Conservation (phyloP, 371 early-diverging fungal species). For the Mucor saturninus region DNA sequence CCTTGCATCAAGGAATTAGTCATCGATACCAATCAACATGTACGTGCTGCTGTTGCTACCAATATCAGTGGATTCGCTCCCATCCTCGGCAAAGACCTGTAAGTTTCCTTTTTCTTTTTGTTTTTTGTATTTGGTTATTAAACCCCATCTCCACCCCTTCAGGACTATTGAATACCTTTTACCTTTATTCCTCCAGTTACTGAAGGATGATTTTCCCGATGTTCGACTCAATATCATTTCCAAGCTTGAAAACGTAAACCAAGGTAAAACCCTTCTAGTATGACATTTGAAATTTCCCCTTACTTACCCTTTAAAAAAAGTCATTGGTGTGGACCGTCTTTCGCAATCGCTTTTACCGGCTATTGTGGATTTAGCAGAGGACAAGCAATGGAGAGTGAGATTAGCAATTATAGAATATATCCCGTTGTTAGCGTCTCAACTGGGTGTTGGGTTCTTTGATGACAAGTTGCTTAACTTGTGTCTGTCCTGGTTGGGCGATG, state of each 20-base stretch:
- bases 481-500: constrained; percentile 98
- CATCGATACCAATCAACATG: constrained; percentile 95
- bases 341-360: constrained; percentile 97
- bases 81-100: constrained; percentile 91
- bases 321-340: constrained; percentile 96
- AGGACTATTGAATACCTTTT: constrained; percentile 93
- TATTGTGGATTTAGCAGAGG: constrained; percentile 97
- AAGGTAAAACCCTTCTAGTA: constrained; percentile 49
- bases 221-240: constrained; percentile 98
- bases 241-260: constrained; percentile 92
- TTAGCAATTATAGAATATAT: constrained; percentile 98
- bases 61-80: constrained; percentile 95
- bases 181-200: constrained; percentile 91
- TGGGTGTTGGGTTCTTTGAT: constrained; percentile 96
- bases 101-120: constrained; percentile 28
- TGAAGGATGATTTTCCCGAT: constrained; percentile 97
- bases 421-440: constrained; percentile 93
- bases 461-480: constrained; percentile 92
- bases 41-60: constrained; percentile 93
- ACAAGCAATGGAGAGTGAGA: constrained; percentile 99
- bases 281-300: neutral
- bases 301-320: constrained; percentile 32
- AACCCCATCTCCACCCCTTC: neutral
- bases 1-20: constrained; percentile 93
- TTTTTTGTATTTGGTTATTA: neutral